A percentile compares a stretch with the other conserved stretches of the same genome.
Evolutionary conservation across 305 asterid species (phyloP).

Genomic region (Solanum hybrid): DNA sequence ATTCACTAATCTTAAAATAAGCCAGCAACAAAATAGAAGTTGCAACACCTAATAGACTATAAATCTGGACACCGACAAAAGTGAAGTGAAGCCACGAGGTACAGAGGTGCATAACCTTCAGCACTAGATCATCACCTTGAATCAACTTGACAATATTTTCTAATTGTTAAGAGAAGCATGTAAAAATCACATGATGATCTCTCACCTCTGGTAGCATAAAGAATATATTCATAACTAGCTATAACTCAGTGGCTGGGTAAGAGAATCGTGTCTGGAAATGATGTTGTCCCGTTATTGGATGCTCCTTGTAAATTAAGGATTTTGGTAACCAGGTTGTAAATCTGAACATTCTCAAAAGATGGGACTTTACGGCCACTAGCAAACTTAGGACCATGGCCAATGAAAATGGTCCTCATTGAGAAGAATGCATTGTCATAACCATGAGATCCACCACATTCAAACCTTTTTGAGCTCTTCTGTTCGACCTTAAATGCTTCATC

Average conservation of each 20-base stretch:
- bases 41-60: not conserved
- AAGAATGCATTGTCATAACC: conserved; percentile 67
- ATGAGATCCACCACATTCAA: conserved; percentile 78
- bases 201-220: not conserved
- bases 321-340: conserved; percentile 51
- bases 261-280: conserved; percentile 41
- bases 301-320: conserved; percentile 51
- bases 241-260: conserved; percentile 35
- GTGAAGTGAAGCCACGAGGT: not conserved
- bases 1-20: not conserved
- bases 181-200: not conserved
- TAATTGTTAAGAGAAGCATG: not conserved
- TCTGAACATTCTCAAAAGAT: conserved; percentile 72
- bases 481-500: conserved; percentile 75
- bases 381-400: conserved; percentile 69
- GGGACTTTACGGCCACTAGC: conserved; percentile 54
- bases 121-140: not conserved
- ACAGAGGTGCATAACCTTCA: not conserved
- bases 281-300: conserved; percentile 50
- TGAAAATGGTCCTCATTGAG: conserved; percentile 71
- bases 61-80: not conserved
- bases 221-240: not conserved
- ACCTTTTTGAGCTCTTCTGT: conserved; percentile 37
- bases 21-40: not conserved
- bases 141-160: not conserved